Conservation (phyloP, 179 eudicot genomes). For the Spinacia oleracea region DNA sequence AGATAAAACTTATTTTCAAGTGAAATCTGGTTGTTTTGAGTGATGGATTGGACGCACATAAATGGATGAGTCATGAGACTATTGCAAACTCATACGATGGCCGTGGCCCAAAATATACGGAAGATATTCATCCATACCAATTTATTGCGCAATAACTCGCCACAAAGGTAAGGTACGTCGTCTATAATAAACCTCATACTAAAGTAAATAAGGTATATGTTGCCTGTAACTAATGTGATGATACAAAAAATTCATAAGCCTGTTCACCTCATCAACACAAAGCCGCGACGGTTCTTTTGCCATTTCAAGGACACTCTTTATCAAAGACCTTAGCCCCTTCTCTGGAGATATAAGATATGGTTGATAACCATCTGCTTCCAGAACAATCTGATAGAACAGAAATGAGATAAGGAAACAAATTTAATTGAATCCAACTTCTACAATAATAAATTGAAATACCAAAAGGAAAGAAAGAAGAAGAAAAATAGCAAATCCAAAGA, state of each 20-base stretch:
- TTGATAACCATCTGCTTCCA: conserved; percentile 99
- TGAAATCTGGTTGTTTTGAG: too few relatives aligned
- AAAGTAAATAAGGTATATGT: neutral
- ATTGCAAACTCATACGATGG: too few relatives aligned
- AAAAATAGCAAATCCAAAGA: neutral
- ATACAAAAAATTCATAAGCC: neutral
- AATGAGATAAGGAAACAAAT: conserved; percentile 9
- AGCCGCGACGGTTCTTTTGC: conserved; percentile 99
- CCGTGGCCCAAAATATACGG: too few relatives aligned
- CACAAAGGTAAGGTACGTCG: neutral
- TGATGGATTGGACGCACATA: neutral
- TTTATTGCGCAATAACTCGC: neutral
- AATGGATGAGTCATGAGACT: too few relatives aligned
- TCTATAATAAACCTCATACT: neutral
- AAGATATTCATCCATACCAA: neutral
- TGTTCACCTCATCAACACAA: conserved; percentile 97
- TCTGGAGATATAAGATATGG: conserved; percentile 99
- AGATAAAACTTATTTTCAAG: too few relatives aligned
- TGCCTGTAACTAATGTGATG: neutral
- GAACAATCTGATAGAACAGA: conserved; percentile 62
- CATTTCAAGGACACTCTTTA: conserved; percentile 85
- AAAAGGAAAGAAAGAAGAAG: neutral
- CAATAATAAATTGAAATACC: neutral
- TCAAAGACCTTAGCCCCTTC: conserved; percentile 93
- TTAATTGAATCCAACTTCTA: neutral